Base-by-base conservation (phyloP, 768 basidiomycete species). In the Hortiboletus flavorubellus region DNA sequence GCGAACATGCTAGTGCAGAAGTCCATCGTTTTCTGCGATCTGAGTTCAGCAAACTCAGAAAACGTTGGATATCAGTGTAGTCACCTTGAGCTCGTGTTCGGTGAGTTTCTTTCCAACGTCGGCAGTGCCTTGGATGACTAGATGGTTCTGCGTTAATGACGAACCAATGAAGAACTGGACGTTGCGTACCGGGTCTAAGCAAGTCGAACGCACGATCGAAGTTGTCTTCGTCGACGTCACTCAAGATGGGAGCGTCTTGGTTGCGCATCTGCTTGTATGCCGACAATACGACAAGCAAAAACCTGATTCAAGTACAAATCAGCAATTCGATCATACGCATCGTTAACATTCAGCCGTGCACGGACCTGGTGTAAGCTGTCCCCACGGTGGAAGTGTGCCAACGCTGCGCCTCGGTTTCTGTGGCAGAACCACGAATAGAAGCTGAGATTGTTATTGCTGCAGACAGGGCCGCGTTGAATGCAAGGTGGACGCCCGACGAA, bases 231-330 rank as follows among this genome's bases (percentile, higher is more conserved):
- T 58, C 43, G 2, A 53, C 51, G 12, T 59, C 55, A n/a, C 55
- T 59, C 58, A 56, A 41, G 8, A 59, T 43, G 2, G 55, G 54
- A 4, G 40, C 10, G 1, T 16, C 42, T 23, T 59, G 58, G 42
- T 59, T 59, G 14, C 55, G 51, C 9, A 59, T 59, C 26, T 59
- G 58, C 48, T 59, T 49, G 29, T 59, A 59, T 4, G 58, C 53
- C 12, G 47, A 55, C 6, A 59, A 23, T 2, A 59, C 55, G 8
- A 59, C 58, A 4, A 59, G 29, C 7, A 59, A 34, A 26, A 59
- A 59, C 18, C 55, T 59, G 7, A 18, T 11, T 26, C 26, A 42
- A 37, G 6, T 16, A 51, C 51, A 5, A 35, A 14, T 35, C 5
- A 35, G 12, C 5, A 14, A 35, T 35, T 35, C 14, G 14, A 35